Base-by-base conservation (phyloP, 768 basidiomycete genomes). In the Leccinum imitatum region DNA sequence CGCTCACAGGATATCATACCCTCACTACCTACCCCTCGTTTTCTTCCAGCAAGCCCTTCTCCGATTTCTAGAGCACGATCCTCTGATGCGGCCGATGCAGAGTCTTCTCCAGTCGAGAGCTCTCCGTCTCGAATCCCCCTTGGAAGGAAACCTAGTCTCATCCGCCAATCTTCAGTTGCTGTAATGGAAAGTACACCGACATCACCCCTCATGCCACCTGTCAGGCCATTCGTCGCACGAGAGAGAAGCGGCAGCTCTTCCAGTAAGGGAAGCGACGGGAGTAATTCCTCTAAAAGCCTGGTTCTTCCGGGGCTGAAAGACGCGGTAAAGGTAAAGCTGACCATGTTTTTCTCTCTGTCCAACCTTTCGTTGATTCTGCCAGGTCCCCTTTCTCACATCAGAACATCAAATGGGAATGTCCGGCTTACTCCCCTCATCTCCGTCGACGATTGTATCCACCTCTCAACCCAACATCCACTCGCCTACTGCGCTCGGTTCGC, bases 381-480 rank as follows among this genome's bases (percentile, higher is more conserved):
- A 90, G 87, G 82, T 87, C 47, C 87, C 89, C 1, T 82, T 82
- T 13, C 76, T 89, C 21, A 83, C 86, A 19, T 85, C 86, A 1
- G 89, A 89, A 54, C 86, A 90, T 67, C 85, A 86, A 65, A 72
- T 87, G 17, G 87, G 86, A 33, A 84, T 86, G 72, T 65, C 80
- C 14, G 90, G 91, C 65, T 75, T 92, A 23, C 74, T 90, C 19
- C 89, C 91, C 6, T 89, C 91, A 1, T 91, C 91, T 13, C 90
- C 89, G 9, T 85, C 81, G 37, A 79, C 73, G 30, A 74, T 71
- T 21, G 69, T 72, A 30, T 76, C 75, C 61, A 76, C 62, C 58
- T 72, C 72, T 35, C 79, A 78, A 50, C 69, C 67, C 15, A 78
- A 75, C 59, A 61, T 75, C 15, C 68, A 74, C 37, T 76, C 77